Evolutionary conservation across 1,284 basidiomycete species (phyloP).

Genomic region (Cystobasidium slooffiae): DNA sequence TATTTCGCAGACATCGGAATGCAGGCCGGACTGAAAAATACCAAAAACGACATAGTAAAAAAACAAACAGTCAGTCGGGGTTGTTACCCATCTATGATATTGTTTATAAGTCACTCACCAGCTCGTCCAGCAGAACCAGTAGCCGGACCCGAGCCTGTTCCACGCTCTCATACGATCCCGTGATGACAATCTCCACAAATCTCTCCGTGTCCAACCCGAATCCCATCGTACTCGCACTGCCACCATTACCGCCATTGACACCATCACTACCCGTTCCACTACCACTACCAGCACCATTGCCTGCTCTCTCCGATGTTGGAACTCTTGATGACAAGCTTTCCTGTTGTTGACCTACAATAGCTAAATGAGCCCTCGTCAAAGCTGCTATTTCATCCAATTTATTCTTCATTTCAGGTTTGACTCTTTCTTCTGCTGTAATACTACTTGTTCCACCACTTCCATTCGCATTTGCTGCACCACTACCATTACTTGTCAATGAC

Average conservation of each 20-base stretch:
- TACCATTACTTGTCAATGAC: background rate
- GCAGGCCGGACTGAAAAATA: constrained; percentile 73
- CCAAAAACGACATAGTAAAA: too few species aligned
- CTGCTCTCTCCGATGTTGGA: too few species aligned
- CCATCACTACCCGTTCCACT: too few species aligned
- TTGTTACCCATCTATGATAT: too few species aligned
- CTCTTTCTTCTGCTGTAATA: constrained; percentile 73
- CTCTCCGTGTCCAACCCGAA: constrained; percentile 88
- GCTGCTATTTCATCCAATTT: constrained; percentile 90
- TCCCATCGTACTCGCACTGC: constrained; percentile 46
- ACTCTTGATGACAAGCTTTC: too few species aligned
- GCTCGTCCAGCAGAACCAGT: constrained; percentile 90
- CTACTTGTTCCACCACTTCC: background rate
- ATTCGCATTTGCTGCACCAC: background rate
- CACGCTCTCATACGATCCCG: constrained; percentile 81
- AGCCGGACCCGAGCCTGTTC: constrained; percentile 87
- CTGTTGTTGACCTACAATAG: constrained; percentile 64
- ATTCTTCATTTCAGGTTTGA: constrained; percentile 84
- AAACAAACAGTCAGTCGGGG: too few species aligned
- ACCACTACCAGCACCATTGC: too few species aligned
- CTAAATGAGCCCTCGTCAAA: constrained; percentile 83
- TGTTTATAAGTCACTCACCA: constrained; percentile 64
- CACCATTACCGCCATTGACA: too few species aligned
- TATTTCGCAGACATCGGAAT: constrained; percentile 88
- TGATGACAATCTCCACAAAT: constrained; percentile 87